Base-by-base conservation (phyloP, 2,329 filamentous ascomycete species). In the Emmonsiellopsis sp. region DNA sequence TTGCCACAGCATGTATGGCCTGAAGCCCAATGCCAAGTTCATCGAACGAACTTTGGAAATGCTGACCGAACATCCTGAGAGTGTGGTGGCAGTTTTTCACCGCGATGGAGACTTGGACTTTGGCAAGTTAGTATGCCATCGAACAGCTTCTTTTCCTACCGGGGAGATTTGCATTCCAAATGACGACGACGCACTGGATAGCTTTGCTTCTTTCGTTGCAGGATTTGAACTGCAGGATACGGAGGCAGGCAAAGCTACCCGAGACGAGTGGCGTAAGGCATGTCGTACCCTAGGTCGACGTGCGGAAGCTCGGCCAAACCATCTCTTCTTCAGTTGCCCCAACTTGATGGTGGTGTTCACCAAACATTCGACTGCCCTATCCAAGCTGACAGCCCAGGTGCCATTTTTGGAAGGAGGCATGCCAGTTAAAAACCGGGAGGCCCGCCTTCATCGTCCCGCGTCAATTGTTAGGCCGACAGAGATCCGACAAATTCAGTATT, bases 1-100 rank as follows among this genome's bases (percentile, higher is more conserved):
- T 65, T 84, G 80, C 58, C 81, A 84, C 62, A 83, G 82, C 67
- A 76, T 84, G 75, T 83, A 84, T 57, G 79, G 78, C 55, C 78
- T 84, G 75, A 70, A 69, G 0, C 70, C 71, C 2, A 77, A 79
- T 57, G 59, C 56, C n/a, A 61, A 11, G 1, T 73, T 71, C 55
- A 74, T 85, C 56, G 62, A 75, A 61, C 58, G 55, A 14, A 73
- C 77, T 2, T 61, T 84, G 6, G 58, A 63, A 14, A 70, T 80
- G 72, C 76, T 84, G 34, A 63, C 57, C 55, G 57, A 70, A 52
- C 53, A 59, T 36, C 63, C 68, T 56, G 57, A 65, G 53, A 68
- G 60, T 52, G 61, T 79, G 31, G 73, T 81, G 1, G 68, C 76
- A 2, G 71, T 83, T 48, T 81, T 84, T 59, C 80, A 84, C 69